Evolutionary conservation across 139 green algal genomes (phyloP).

Genomic region (Coelastrella sp.): DNA sequence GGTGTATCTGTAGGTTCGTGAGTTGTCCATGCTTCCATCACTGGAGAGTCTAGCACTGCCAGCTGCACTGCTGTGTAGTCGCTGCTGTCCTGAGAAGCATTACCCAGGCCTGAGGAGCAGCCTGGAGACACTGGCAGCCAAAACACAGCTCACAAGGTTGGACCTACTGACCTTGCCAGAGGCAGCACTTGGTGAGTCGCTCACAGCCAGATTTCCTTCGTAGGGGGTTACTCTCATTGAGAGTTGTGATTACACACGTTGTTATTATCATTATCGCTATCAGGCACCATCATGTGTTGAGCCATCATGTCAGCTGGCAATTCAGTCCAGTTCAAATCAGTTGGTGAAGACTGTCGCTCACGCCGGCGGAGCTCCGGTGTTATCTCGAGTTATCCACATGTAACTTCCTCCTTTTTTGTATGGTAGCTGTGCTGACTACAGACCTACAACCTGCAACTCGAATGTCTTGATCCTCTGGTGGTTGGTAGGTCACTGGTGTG

Average conservation of each 20-base stretch:
- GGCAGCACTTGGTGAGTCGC: slow-evolving; percentile 2
- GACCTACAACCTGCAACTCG: too few relatives aligned
- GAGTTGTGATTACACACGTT: background rate
- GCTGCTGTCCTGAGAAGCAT: slow-evolving; percentile 33
- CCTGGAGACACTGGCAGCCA: background rate
- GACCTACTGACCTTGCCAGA: slow-evolving; percentile 26
- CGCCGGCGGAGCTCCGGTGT: too few relatives aligned
- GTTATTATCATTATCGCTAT: background rate
- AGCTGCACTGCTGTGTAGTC: slow-evolving; percentile 19
- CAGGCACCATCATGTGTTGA: too few relatives aligned
- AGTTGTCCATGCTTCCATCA: background rate
- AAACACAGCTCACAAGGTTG: background rate
- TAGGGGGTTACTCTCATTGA: background rate
- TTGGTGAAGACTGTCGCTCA: too few relatives aligned
- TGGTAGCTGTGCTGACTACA: too few relatives aligned
- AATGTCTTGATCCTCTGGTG: too few relatives aligned
- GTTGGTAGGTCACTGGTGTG: too few relatives aligned
- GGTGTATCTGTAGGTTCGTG: background rate
- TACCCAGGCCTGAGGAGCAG: slow-evolving; percentile 17
- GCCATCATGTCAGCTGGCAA: too few relatives aligned
- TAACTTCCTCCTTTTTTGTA: too few relatives aligned
- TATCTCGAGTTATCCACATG: too few relatives aligned
- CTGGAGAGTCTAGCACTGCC: slow-evolving; percentile 2
- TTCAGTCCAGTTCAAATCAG: too few relatives aligned
- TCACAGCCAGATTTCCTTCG: background rate